Percentiles rank a stretch among this genome's conserved stretches.
These are phyloP conservation scores for Calvatia gigantea DNA, from an alignment of 768 basidiomycete genomes.

Conservation along the genomic window DNA sequence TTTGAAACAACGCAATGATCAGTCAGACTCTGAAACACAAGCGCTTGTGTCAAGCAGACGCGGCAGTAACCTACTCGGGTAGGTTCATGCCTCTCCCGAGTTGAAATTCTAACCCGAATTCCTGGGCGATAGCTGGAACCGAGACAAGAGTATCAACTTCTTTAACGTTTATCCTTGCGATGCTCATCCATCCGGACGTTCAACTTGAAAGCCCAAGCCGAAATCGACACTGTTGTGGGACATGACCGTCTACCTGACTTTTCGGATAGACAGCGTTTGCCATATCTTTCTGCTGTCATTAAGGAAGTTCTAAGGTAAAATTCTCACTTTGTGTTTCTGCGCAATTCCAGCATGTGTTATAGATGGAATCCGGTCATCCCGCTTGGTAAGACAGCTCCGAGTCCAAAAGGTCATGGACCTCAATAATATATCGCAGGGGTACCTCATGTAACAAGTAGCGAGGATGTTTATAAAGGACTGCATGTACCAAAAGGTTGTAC, in stretches of 20 bases:
- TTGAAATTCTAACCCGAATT: background rate
- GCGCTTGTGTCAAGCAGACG: background rate
- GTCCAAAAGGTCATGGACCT: background rate
- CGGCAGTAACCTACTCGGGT: background rate
- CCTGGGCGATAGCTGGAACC: background rate
- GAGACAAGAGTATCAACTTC: background rate
- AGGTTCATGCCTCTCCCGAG: background rate
- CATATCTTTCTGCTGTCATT: constrained; percentile 19
- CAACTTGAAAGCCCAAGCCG: constrained; percentile 18
- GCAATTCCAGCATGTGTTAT: background rate
- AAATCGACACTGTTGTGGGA: constrained; percentile 22
- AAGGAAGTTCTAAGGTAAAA: constrained; percentile 19
- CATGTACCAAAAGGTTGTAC: constrained; percentile 12
- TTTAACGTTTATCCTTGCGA: constrained; percentile 8
- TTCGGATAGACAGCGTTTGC: constrained; percentile 15
- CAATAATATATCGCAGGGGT: background rate
- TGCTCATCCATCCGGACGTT: constrained; percentile 15
- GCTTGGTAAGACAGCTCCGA: background rate
- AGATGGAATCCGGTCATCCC: background rate
- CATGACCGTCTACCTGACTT: constrained; percentile 20
- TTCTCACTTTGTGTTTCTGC: background rate
- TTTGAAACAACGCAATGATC: background rate
- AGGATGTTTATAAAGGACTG: constrained; percentile 10
- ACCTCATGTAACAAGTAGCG: constrained; percentile 6
- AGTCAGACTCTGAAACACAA: background rate